phyloP scores from a whole-genome alignment of 106 monocot genomes.

The Iris macrosiphon region DNA sequence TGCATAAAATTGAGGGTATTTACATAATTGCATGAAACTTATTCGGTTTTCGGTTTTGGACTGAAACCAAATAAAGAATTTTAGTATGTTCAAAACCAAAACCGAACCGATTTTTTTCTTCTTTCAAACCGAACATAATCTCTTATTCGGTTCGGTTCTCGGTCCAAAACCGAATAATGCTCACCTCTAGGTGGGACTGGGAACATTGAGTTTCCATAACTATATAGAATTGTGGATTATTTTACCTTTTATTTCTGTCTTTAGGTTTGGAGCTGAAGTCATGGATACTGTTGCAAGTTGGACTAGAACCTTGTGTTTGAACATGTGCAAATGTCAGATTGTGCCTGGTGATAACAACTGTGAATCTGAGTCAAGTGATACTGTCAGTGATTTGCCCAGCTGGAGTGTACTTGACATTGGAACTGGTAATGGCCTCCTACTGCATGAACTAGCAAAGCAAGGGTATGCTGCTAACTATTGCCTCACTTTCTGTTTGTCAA shows the following conservation, averaged over 20 bases:
- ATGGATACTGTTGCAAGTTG: conserved; percentile 80
- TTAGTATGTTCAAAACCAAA: no score
- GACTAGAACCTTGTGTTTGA: conserved; percentile 75
- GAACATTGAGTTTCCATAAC: no score
- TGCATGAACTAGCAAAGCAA: conserved; percentile 86
- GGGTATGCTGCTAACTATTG: conserved; percentile 42
- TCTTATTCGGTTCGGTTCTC: no score
- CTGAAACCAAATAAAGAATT: no score
- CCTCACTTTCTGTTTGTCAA: not conserved
- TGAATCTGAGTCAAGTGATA: conserved; percentile 33
- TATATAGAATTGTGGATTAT: no score
- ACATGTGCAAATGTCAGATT: conserved; percentile 12
- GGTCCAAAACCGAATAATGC: no score
- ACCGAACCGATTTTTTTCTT: no score
- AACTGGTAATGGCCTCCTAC: conserved; percentile 92
- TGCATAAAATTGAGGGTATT: no score
- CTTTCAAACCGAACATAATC: no score
- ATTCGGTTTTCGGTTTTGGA: no score
- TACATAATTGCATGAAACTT: no score
- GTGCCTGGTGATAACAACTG: conserved; percentile 9
- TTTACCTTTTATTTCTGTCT: not conserved
- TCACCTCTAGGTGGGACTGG: no score
- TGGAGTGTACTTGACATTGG: conserved; percentile 91
- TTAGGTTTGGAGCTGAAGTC: conserved; percentile 94
- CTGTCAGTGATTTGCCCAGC: conserved; percentile 28